phyloP scores from a whole-genome alignment of 192 early-diverging fungal genomes.

The Umbelopsis isabellina region DNA sequence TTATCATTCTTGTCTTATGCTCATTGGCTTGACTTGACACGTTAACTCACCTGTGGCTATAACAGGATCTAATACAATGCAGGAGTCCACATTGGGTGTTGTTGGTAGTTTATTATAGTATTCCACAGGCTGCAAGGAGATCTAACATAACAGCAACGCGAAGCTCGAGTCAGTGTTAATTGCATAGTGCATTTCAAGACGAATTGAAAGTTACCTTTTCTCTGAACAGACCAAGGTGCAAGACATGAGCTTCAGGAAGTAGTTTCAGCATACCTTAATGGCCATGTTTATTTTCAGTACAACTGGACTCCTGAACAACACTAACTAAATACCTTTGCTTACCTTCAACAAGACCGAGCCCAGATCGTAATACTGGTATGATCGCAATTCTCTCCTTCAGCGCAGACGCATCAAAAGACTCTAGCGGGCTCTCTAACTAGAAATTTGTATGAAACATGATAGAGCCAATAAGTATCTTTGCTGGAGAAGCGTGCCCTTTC shows the following conservation, averaged over 20 bases:
- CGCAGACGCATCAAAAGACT: slow-evolving; percentile 41
- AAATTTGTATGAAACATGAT: neutral
- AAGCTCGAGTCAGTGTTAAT: neutral
- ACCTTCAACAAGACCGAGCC: slow-evolving; percentile 61
- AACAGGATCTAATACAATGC: slow-evolving; percentile 81
- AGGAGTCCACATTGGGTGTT: slow-evolving; percentile 66
- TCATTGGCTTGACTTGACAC: neutral
- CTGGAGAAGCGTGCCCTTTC: neutral
- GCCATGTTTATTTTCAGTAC: neutral
- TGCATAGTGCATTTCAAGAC: neutral
- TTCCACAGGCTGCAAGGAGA: slow-evolving; percentile 84
- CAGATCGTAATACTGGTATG: slow-evolving; percentile 68
- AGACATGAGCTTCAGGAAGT: slow-evolving; percentile 70
- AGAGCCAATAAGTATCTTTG: neutral
- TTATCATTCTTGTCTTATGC: neutral
- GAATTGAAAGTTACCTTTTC: slow-evolving; percentile 57
- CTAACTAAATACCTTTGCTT: neutral
- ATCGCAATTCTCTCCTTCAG: slow-evolving; percentile 53
- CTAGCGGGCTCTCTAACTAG: slow-evolving; percentile 54
- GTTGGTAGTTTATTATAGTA: slow-evolving; percentile 90
- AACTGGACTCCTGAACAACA: neutral
- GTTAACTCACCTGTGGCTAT: slow-evolving; percentile 62
- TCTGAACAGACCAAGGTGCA: slow-evolving; percentile 81
- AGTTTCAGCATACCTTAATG: slow-evolving; percentile 56
- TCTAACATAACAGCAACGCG: slow-evolving; percentile 26